Base-by-base conservation (phyloP, 306 rosid species). In the Cotoneaster glaucophyllus region DNA sequence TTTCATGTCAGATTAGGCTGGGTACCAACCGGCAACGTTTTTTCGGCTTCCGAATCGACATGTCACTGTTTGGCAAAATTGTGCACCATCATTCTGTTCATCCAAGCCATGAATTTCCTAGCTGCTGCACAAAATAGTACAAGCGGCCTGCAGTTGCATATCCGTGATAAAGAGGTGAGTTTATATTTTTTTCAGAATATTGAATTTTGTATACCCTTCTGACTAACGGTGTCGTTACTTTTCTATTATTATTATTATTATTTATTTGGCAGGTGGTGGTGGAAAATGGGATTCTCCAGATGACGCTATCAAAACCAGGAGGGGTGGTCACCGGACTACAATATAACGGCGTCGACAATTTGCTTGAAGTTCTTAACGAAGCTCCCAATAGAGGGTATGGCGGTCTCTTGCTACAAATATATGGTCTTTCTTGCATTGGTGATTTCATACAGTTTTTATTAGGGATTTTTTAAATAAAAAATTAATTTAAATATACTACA, bases 131-230 rank as follows among this genome's bases (percentile, higher is more conserved):
- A 72, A 57, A 57, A 57, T 37, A n/a, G 18, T 50, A 21, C 52
- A 44, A 14, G 82, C 77, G 37, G 65, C 67, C 86, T 89, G 78
- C 87, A 85, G 63, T 79, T 91, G 64, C 76, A 26, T 13, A 72
- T 89, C 79, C 77, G 76, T 72, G 91, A 87, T 72, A 79, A 21
- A 48, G 80, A 89, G 74, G 93, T 89, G 81, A 53, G 56, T 52
- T 15, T 24, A 1, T 61, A 41, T 19, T 13, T 19, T 48, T 50
- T 61, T 15, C 5, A 7, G 53, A 12, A 56, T n/a, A 15, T 70
- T 6, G 1, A 6, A 22, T 29, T 48, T 26, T 48, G 3, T 29
- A 4, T 41, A 22, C 32, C 2, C 52, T 22, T 11, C 0, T 44
- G 7, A 31, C 13, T 5, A 9, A 21, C 8, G 26, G 13, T 56